Percentiles rank a stretch among this genome's conserved stretches.
These are phyloP conservation scores for Crithidia expoeki DNA, from an alignment of 208 protist species.

Conservation along the genomic window DNA sequence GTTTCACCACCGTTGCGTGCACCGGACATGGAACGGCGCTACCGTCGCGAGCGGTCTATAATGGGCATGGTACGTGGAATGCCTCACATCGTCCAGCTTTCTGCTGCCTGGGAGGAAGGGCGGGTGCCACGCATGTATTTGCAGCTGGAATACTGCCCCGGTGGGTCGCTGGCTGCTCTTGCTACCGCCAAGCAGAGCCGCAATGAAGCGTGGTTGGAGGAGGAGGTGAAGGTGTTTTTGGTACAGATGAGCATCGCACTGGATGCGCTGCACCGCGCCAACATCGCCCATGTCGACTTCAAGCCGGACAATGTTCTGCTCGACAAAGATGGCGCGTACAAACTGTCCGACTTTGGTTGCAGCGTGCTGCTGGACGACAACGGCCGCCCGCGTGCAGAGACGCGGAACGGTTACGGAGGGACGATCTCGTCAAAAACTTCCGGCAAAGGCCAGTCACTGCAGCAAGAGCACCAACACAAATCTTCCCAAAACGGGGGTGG, in stretches of 20 bases:
- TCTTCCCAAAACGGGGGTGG: background rate
- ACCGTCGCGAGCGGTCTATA: slow-evolving; percentile 66
- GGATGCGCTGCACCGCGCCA: slow-evolving; percentile 75
- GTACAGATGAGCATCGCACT: slow-evolving; percentile 88
- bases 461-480: background rate
- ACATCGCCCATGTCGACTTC: slow-evolving; percentile 93
- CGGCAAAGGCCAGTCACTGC: background rate
- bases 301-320: slow-evolving; percentile 94
- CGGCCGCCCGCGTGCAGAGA: slow-evolving; percentile 48
- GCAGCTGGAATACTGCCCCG: slow-evolving; percentile 86
- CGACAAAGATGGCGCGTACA: slow-evolving; percentile 75
- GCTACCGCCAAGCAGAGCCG: slow-evolving; percentile 50
- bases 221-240: slow-evolving; percentile 80
- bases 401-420: slow-evolving; percentile 24
- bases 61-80: slow-evolving; percentile 61
- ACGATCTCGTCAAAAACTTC: background rate
- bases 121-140: slow-evolving; percentile 73
- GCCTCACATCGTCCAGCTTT: slow-evolving; percentile 83
- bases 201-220: slow-evolving; percentile 64
- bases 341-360: slow-evolving; percentile 93
- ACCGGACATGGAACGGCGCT: slow-evolving; percentile 47
- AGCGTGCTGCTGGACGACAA: slow-evolving; percentile 71
- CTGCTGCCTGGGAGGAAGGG: slow-evolving; percentile 80
- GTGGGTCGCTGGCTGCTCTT: slow-evolving; percentile 69
- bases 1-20: slow-evolving; percentile 52